phyloP scores from a whole-genome alignment of 148 eudicot genomes.

The Rhododendron ovatum region DNA sequence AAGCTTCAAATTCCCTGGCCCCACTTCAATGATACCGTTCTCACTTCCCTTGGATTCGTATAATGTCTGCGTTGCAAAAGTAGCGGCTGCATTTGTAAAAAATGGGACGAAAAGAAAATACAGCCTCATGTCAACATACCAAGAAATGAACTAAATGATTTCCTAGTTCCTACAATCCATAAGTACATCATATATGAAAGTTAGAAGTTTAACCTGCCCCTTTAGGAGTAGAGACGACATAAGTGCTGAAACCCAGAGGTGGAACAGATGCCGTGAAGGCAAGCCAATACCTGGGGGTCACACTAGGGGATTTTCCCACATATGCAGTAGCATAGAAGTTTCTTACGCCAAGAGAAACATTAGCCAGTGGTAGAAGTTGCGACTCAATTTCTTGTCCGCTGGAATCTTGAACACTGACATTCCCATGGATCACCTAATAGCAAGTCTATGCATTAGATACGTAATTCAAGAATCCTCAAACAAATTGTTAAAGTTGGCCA shows the following conservation, averaged over 20 bases:
- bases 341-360: constrained; percentile 44
- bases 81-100: constrained; percentile 35
- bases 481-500: background rate
- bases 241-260: constrained; percentile 88
- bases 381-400: constrained; percentile 65
- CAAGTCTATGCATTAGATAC: constrained; percentile 1
- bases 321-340: constrained; percentile 61
- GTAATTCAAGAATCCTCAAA: background rate
- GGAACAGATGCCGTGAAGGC: constrained; percentile 85
- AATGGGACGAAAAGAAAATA: background rate
- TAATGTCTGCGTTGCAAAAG: constrained; percentile 27
- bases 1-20: constrained; percentile 77
- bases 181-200: constrained; percentile 2
- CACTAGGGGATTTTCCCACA: constrained; percentile 43
- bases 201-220: constrained; percentile 40
- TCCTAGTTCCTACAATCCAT: background rate
- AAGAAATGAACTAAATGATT: background rate
- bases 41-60: constrained; percentile 24
- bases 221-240: constrained; percentile 45
- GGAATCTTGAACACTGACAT: constrained; percentile 56
- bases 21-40: constrained; percentile 51
- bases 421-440: constrained; percentile 55
- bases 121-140: background rate
- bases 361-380: constrained; percentile 65
- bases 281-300: constrained; percentile 60